Percentiles rank a stretch among this genome's conserved stretches.
Evolutionary conservation across 2,329 filamentous ascomycete genomes (phyloP).

Genomic region (Colletotrichum gigasporum): DNA sequence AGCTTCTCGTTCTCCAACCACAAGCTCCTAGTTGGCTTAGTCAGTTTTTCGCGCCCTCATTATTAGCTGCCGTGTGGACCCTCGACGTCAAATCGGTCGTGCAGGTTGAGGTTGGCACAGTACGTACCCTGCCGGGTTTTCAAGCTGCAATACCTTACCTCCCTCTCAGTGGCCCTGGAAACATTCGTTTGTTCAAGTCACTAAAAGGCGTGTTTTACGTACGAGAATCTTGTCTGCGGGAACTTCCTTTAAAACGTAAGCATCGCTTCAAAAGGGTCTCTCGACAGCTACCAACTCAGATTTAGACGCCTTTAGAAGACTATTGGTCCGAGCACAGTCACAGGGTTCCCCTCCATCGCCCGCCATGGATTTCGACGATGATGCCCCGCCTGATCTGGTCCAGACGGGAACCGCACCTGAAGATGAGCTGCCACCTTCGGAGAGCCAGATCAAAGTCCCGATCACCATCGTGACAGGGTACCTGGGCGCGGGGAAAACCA

Average conservation of each 20-base stretch:
- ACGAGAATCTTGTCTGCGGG: background rate
- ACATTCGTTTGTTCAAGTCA: background rate
- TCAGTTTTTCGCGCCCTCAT: background rate
- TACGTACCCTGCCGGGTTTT: conserved; percentile 6
- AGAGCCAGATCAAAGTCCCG: conserved; percentile 73
- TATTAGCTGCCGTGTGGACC: conserved; percentile 10
- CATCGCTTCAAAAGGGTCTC: too few relatives aligned
- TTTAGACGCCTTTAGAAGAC: background rate
- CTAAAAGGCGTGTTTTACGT: background rate
- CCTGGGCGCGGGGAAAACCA: conserved; percentile 94
- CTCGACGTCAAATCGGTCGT: conserved; percentile 22
- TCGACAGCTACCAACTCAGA: background rate
- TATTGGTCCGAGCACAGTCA: conserved; percentile 21
- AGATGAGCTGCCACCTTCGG: conserved; percentile 50
- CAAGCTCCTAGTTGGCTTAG: conserved; percentile 17
- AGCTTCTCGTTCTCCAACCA: conserved; percentile 7
- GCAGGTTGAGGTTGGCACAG: background rate
- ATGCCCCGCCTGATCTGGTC: conserved; percentile 72
- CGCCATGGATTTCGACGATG: conserved; percentile 72
- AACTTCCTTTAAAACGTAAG: too few relatives aligned
- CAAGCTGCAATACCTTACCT: background rate
- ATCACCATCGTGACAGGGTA: conserved; percentile 93
- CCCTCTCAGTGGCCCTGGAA: background rate
- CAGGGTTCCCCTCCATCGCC: conserved; percentile 26
- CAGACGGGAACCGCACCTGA: conserved; percentile 50